Conservation (phyloP, 108 stramenopile genomes). For the Pseudonitzschia delicatissima region DNA sequence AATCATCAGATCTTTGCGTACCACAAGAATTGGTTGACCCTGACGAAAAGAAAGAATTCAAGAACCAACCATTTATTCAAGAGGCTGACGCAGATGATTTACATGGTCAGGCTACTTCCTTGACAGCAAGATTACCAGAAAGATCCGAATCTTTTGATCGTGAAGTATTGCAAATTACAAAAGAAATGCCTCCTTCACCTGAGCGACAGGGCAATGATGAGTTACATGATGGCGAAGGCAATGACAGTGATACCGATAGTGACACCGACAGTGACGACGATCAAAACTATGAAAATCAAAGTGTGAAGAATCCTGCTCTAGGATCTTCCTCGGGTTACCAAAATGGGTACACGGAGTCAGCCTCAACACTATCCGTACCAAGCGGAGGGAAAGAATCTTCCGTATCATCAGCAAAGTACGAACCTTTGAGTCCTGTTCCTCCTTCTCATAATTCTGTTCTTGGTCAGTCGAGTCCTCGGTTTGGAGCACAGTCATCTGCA, state of each 20-base stretch:
- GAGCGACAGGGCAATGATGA: not conserved
- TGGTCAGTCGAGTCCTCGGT: not conserved
- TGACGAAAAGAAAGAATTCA: not conserved
- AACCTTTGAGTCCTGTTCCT: not conserved
- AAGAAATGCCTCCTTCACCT: not conserved
- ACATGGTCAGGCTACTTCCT: not conserved
- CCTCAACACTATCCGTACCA: not conserved
- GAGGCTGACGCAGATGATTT: not conserved
- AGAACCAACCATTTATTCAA: not conserved
- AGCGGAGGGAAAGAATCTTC: not conserved
- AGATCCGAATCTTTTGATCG: not conserved
- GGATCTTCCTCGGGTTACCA: not conserved
- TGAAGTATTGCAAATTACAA: not conserved
- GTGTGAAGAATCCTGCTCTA: not conserved
- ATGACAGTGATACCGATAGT: not conserved
- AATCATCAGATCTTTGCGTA: not conserved
- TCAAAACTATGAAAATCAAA: not conserved
- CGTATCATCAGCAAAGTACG: not conserved
- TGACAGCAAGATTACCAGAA: not conserved
- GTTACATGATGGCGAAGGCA: not conserved
- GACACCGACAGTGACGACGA: not conserved
- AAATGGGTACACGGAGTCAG: not conserved
- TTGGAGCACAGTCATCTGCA: not conserved
- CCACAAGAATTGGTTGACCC: not conserved
- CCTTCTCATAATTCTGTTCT: not conserved